phyloP scores from a whole-genome alignment of 345 rosid species.

The Raphanus sativus region DNA sequence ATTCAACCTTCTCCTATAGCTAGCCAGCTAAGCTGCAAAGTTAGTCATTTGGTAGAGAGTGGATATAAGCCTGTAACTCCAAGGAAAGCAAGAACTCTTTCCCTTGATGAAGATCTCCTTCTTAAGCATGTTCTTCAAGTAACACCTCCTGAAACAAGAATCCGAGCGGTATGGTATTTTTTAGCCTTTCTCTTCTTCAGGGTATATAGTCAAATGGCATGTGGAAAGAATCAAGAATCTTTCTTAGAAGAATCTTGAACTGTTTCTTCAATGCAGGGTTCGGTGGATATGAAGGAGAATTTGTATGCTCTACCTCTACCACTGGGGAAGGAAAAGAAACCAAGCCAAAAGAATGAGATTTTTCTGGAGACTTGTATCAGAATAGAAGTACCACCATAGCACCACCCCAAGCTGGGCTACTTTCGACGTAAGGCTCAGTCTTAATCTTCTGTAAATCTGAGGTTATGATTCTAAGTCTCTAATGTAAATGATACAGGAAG shows the following conservation, averaged over 20 bases:
- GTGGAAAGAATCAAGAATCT: neutral
- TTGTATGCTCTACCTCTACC: constrained; percentile 31
- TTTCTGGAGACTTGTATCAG: constrained; percentile 18
- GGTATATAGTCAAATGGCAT: neutral
- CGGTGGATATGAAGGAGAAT: constrained; percentile 50
- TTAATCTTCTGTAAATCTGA: neutral
- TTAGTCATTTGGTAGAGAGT: constrained; percentile 27
- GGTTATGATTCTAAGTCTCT: neutral
- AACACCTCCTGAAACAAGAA: constrained; percentile 43
- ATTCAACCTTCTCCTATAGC: constrained; percentile 37
- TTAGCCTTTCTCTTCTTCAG: too few relatives aligned
- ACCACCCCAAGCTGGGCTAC: constrained; percentile 63
- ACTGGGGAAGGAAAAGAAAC: constrained; percentile 24
- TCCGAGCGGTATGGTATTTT: constrained; percentile 46
- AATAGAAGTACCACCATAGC: constrained; percentile 34
- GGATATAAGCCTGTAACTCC: constrained; percentile 37
- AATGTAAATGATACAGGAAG: constrained; percentile 27
- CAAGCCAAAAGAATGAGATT: constrained; percentile 28
- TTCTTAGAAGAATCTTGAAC: constrained; percentile 5
- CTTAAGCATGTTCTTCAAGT: constrained; percentile 39
- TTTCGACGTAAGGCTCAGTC: constrained; percentile 52
- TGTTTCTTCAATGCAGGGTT: constrained; percentile 39
- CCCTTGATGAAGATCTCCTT: constrained; percentile 67
- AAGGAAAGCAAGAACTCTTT: constrained; percentile 49
- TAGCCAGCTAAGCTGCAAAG: constrained; percentile 24